Evolutionary conservation across 1,284 basidiomycete species (phyloP), one percentile per base, ranked within the genome.

Genomic region (Puccinia novopanici): DNA sequence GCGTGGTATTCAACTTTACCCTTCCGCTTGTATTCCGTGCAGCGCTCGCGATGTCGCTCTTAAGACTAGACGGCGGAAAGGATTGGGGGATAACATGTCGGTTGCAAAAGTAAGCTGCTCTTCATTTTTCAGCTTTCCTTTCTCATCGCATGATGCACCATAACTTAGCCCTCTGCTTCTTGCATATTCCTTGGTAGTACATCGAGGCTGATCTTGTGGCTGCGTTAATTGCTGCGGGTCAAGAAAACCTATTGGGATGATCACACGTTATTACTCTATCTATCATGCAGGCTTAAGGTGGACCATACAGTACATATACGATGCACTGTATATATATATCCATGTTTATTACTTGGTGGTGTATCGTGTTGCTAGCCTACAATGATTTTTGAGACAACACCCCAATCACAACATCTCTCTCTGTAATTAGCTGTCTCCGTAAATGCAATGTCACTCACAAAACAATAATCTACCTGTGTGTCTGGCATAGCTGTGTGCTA

Each of bases 21-120:
- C 34, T 4, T 34, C 34, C 34, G 37, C 19, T 57, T 59, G 5
- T n/a, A 37, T 45, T 42, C 92, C 34, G 88, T 95, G 59, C 93
- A 94, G 73, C 88, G 94, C 83, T 24, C 59, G 87, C 37, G 97
- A 99, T 87, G 89, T 99, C 78, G 93, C 97, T 68, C 88, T 99
- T 79, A 99, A 99, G 88, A 98, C 95, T 57, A 90, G 97, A 83
- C 89, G 97, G 87, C 89, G 97, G 85, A 99, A 99, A 86, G 95
- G 95, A 30, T 89, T 97, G 70, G 93, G 93, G 55, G 94, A 80
- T 65, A 75, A 75, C 30, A 75, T 75, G 80, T 81, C 80, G 5
- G 80, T 81, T 52, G 73, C 80, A 34, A 80, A 80, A 73, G 77
- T 80, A 65, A 72, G 75, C 15, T 22, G 17, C 9, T 52, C 3